phyloP scores from a whole-genome alignment of 2,329 filamentous ascomycete species.

The Magnaporthales sp. region DNA sequence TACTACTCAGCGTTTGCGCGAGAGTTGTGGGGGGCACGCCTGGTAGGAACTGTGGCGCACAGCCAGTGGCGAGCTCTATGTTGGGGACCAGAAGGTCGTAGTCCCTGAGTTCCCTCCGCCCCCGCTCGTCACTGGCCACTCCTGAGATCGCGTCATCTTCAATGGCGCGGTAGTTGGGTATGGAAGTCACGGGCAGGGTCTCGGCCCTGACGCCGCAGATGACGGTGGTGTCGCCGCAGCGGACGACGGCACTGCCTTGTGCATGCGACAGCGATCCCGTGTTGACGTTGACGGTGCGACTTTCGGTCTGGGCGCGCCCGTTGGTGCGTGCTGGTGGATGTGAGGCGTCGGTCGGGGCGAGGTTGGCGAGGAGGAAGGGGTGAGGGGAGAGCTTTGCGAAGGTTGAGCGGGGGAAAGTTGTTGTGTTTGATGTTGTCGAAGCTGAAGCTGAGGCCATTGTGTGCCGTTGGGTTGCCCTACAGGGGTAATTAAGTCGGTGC shows the following conservation, averaged over 20 bases:
- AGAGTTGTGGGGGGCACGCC: constrained; percentile 71
- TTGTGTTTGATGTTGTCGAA: not conserved
- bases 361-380: constrained; percentile 82
- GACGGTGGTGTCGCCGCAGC: constrained; percentile 84
- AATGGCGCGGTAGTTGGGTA: constrained; percentile 51
- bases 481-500: not conserved
- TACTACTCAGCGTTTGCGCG: constrained; percentile 77
- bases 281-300: constrained; percentile 68
- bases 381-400: constrained; percentile 87
- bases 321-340: constrained; percentile 63
- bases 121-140: constrained; percentile 14
- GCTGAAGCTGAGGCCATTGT: not conserved
- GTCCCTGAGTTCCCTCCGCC: constrained; percentile 41
- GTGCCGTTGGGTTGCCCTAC: not conserved
- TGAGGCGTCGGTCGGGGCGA: constrained; percentile 46
- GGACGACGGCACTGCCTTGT: constrained; percentile 81
- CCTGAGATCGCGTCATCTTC: constrained; percentile 8
- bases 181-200: constrained; percentile 66
- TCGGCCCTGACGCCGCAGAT: constrained; percentile 89
- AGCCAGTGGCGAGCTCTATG: constrained; percentile 84
- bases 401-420: constrained; percentile 47
- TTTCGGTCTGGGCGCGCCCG: constrained; percentile 62
- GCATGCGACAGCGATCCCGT: constrained; percentile 79
- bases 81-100: constrained; percentile 83
- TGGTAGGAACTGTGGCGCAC: constrained; percentile 75